A percentile compares a stretch with the other conserved stretches of the same genome.
phyloP scores from a whole-genome alignment of 2,329 filamentous ascomycete species.

The Aspergillus sclerotialis region DNA sequence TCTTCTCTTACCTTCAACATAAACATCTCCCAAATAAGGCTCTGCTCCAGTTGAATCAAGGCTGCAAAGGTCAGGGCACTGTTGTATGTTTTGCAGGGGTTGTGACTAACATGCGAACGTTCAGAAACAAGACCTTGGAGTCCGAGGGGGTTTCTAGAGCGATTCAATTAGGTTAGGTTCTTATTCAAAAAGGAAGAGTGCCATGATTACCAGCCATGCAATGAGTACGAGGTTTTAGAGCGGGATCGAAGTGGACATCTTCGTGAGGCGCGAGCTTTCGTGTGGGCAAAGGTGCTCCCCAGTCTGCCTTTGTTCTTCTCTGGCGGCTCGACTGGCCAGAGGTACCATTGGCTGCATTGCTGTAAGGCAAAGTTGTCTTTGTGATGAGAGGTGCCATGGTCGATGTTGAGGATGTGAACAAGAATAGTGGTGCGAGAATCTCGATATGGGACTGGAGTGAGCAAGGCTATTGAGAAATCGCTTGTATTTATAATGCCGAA shows the following conservation, averaged over 20 bases:
- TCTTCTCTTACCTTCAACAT: slow-evolving; percentile 33
- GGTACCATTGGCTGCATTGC: not conserved
- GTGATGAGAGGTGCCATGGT: not conserved
- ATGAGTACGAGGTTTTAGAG: slow-evolving; percentile 1
- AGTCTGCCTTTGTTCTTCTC: not conserved
- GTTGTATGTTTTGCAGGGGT: not conserved
- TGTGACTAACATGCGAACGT: not conserved
- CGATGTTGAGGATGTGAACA: not conserved
- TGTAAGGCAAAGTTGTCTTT: not conserved
- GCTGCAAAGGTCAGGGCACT: slow-evolving; percentile 22
- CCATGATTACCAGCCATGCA: not conserved
- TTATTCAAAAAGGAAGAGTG: not conserved
- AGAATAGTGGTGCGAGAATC: not conserved
- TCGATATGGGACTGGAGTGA: no score
- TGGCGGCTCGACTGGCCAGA: not conserved
- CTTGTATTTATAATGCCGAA: no score
- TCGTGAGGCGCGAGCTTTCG: slow-evolving; percentile 1
- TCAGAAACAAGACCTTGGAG: slow-evolving; percentile 5
- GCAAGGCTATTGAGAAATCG: no score
- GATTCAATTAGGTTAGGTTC: not conserved
- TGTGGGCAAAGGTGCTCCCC: not conserved
- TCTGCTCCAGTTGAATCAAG: slow-evolving; percentile 33
- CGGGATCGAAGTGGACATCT: slow-evolving; percentile 1
- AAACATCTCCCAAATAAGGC: slow-evolving; percentile 34
- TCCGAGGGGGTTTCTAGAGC: slow-evolving; percentile 4